Evolutionary conservation across 1,284 basidiomycete genomes (phyloP).

Genomic region (Sporisorium reilianum): DNA sequence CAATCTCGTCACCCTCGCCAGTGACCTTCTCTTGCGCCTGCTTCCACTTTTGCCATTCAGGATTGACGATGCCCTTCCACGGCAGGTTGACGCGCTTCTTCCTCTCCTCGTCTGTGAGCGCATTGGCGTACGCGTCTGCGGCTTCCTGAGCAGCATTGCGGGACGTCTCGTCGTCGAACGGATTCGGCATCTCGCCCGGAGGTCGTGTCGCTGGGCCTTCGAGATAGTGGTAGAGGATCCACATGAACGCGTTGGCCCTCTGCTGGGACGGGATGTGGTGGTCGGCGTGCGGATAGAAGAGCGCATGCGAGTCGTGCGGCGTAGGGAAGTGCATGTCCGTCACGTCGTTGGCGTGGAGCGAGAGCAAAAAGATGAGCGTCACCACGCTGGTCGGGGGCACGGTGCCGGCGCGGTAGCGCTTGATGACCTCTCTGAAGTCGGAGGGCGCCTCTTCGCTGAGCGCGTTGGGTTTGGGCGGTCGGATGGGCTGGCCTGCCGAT

Average conservation of each 20-base stretch:
- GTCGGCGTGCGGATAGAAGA: constrained; percentile 65
- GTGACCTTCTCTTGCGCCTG: constrained; percentile 30
- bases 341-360: constrained; percentile 57
- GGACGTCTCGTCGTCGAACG: constrained; percentile 61
- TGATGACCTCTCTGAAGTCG: constrained; percentile 60
- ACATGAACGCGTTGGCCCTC: constrained; percentile 63
- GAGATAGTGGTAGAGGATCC: constrained; percentile 67
- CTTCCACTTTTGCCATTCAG: constrained; percentile 56
- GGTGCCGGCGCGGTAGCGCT: constrained; percentile 46
- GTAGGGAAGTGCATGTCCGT: constrained; percentile 59
- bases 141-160: constrained; percentile 39
- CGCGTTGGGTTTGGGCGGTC: constrained; percentile 40
- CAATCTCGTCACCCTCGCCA: constrained; percentile 20
- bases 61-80: constrained; percentile 61
- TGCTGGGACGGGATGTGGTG: constrained; percentile 57
- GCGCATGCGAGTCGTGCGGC: constrained; percentile 60
- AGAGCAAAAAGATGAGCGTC: constrained; percentile 64
- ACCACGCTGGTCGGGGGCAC: constrained; percentile 63
- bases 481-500: constrained; percentile 46
- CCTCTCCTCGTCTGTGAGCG: constrained; percentile 37
- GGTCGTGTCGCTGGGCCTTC: constrained; percentile 60
- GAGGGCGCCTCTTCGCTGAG: constrained; percentile 61
- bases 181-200: constrained; percentile 57
- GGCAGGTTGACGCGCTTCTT: constrained; percentile 42
- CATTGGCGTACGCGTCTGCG: constrained; percentile 39